Base-by-base conservation (phyloP, 176 grass and related monocot species). In the Hyparrhenia diplandra region DNA sequence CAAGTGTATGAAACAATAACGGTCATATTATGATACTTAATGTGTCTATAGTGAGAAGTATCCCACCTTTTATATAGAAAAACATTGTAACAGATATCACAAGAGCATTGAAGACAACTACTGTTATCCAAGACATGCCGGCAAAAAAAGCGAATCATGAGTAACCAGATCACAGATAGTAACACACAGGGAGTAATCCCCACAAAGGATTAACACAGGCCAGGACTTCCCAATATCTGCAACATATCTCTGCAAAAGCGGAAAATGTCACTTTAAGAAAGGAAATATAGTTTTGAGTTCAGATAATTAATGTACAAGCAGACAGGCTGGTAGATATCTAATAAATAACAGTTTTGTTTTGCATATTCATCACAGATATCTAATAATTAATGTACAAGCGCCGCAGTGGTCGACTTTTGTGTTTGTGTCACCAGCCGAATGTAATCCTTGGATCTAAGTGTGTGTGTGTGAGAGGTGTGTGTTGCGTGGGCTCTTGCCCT, bases 121-220 rank as follows among this genome's bases (percentile, higher is more conserved):
- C 84, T 21, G 95, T 98, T 90, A 98, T 87, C 95, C 95, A 98
- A 74, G 92, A 87, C 95, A 98, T 94, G 29, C 78, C 95, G 54
- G 92, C 92, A 89, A 98, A 94, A 92, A 88, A 87, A 93, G 14
- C 95, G 90, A 85, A 98, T 98, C 95, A 98, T 88, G n/a, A 94
- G 59, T 61, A 98, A 86, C 95, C 95, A 98, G 29, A 94, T 79
- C 61, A 89, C 57, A 28, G 95, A 94, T 28, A 98, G 63, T 71
- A 98, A 93, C 25, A n/a, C n/a, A 93, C 54, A 10, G 95, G 95
- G 67, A 98, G 74, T 25, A 98, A 87, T 65, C 95, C 92, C 95
- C 95, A 85, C 95, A 98, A 76, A 98, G 90, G n/a, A 98, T 91
- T 80, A 98, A 79, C 21, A 98, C 95, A 61, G 95, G 92, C 92